Percentiles rank a stretch among this genome's conserved stretches.
These are phyloP conservation scores for Neohortaea acidophila DNA, from an alignment of 495 filamentous ascomycete species.

Conservation along the genomic window DNA sequence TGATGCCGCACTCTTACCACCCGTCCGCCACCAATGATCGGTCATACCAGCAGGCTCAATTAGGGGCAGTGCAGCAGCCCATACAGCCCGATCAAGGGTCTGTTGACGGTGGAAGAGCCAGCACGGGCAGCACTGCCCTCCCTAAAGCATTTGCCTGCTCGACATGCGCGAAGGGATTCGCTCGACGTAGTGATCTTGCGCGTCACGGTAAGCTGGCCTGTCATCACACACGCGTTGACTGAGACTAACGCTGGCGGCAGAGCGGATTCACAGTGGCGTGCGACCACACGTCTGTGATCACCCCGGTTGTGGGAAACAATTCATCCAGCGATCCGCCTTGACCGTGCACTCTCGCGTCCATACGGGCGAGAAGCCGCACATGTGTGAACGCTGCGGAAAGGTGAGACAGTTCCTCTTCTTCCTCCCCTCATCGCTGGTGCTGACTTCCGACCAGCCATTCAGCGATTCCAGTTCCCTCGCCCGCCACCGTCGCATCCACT, in stretches of 20 bases:
- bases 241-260: conserved; percentile 38
- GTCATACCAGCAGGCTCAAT: conserved; percentile 22
- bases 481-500: conserved; percentile 86
- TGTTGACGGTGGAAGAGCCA: conserved; percentile 23
- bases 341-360: conserved; percentile 93
- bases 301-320: conserved; percentile 82
- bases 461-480: conserved; percentile 94
- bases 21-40: conserved; percentile 25
- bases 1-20: conserved; percentile 32
- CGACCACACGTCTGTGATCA: conserved; percentile 87
- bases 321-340: conserved; percentile 94
- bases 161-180: conserved; percentile 83
- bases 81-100: conserved; percentile 24
- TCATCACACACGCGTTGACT: not conserved
- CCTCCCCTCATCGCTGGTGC: not conserved
- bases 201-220: conserved; percentile 60
- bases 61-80: conserved; percentile 17
- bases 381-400: conserved; percentile 95
- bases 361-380: conserved; percentile 94
- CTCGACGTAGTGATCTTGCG: conserved; percentile 83
- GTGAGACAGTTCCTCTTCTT: conserved; percentile 33
- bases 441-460: conserved; percentile 55
- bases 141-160: conserved; percentile 83
- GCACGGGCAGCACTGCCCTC: conserved; percentile 30
- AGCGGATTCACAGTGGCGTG: conserved; percentile 87